Base-by-base conservation (phyloP, 495 filamentous ascomycete genomes). In the Aspergillus ellipticus region DNA sequence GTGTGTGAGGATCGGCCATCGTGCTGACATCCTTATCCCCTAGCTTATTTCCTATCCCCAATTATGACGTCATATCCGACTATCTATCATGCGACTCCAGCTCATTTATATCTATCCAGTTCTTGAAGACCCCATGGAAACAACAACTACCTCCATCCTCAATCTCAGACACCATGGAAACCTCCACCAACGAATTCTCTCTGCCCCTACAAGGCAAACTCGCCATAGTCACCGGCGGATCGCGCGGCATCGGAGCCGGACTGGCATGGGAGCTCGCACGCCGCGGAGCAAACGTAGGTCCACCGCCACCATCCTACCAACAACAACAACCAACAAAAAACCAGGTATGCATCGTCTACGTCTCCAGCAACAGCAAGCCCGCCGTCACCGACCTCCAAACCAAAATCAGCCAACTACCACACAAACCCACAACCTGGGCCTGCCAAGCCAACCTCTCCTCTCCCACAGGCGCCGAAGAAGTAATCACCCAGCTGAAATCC, bases 381-480 rank as follows among this genome's bases (percentile, higher is more conserved):
- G 10, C 21, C 19, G 42, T 50, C 11, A 17, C 22, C 29, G 13
- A 49, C 11, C 20, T 55, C 7, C 31, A 39, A 3, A 4, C 16
- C 33, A 31, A 55, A 4, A 55, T 55, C 28, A 48, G 13, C 4
- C 20, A 21, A 24, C 28, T 53, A 29, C 20, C 26, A 11, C 24
- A 57, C 17, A 42, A 16, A 0, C 29, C 26, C 51, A 60, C 53
- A 22, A 59, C 76, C 10, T 62, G 70, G 51, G 72, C 67, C 21
- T 66, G 77, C 53, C 67, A 75, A 13, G 59, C 69, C 37, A 17
- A 64, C 28, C 39, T 66, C 22, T 54, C 64, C 20, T 62, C 68
- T 15, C 63, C 62, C 6, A 8, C 17, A 2, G 22, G 20, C 10
- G 41, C 53, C n/a, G 1, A 11, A 6, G 43, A 52, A 48, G 26